Base-by-base conservation (phyloP, 257 asterid species). In the Solanum ahanhuiri region DNA sequence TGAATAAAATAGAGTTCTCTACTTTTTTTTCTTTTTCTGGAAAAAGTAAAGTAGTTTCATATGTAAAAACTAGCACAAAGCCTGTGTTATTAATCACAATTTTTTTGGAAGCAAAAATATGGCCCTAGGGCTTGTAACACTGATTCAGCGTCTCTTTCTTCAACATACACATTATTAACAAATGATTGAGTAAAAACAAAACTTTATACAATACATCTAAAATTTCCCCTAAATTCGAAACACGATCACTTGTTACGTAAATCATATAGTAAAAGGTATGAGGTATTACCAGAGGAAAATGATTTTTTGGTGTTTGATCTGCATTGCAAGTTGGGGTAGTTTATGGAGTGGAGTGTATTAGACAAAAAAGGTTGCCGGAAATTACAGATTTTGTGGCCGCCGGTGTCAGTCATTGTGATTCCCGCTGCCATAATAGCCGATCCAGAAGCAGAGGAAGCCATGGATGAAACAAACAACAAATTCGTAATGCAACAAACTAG, bases 401-500 rank as follows among this genome's bases (percentile, higher is more conserved):
- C 22, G 3, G 89, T 81, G 79, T 58, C 81, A 39, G 81, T 37
- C 4, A 90, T 45, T 43, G 88, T 89, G 87, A 87, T 34, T 17
- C 87, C 90, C 48, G 89, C 63, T 69, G 93, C 87, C 58, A 88
- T 91, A 37, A 90, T 72, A 77, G 98, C 90, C 37, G 97, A 93
- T 89, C 96, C 97, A 17, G 94, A 89, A 58, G 91, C 92, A 39
- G 91, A 82, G 85, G 93, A 88, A 86, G 98, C 91, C 91, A 93
- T 91, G 88, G 91, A 87, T 86, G 66, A 88, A 30, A 67, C 31
- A 28, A 51, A 57, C 10, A 54, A 18, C 63, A 75, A 83, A 41
- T 22, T 23, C 18, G 22, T 45, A 71, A 45, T 31, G 45, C 12
- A 57, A 86, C 7, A 43, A 87, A 51, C 25, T 18, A 4, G 48